These are phyloP conservation scores for Lentinula guzmanii DNA, from an alignment of 768 basidiomycete species.

Conservation along the genomic window DNA sequence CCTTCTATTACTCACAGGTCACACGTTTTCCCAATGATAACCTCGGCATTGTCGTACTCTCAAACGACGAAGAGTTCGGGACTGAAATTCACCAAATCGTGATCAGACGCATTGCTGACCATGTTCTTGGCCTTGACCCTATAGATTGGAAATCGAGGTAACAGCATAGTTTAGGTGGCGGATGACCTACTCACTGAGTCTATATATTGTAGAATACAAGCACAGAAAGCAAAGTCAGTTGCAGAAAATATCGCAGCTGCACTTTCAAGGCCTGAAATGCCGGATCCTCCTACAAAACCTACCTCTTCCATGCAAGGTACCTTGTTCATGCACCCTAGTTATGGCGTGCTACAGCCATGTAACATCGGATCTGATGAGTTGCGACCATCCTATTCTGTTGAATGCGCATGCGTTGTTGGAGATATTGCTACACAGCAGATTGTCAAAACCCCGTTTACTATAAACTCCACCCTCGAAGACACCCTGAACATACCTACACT, in stretches of 20 bases:
- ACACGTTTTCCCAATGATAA: constrained; percentile 30
- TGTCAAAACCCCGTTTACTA: constrained; percentile 8
- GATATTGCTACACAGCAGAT: constrained; percentile 23
- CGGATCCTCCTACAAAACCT: constrained; percentile 15
- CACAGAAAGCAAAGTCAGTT: constrained; percentile 15
- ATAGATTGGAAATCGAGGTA: constrained; percentile 35
- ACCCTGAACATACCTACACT: constrained; percentile 19
- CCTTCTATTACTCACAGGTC: constrained; percentile 17
- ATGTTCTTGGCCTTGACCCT: constrained; percentile 23
- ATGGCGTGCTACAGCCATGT: constrained; percentile 29
- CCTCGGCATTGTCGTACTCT: constrained; percentile 31
- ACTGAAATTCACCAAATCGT: constrained; percentile 26
- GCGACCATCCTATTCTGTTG: neutral
- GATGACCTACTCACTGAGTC: neutral
- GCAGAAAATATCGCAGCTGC: constrained; percentile 12
- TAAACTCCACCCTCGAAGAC: neutral
- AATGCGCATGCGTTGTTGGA: constrained; percentile 17
- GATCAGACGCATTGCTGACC: constrained; percentile 32
- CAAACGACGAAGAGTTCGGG: constrained; percentile 32
- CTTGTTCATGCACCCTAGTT: constrained; percentile 26
- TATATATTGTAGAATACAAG: constrained; percentile 19
- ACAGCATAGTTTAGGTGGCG: neutral
- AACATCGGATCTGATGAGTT: constrained; percentile 13
- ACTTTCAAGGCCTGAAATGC: constrained; percentile 18
- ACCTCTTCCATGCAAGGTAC: constrained; percentile 18